These are phyloP conservation scores for Viola pubescens DNA, from an alignment of 441 rosid genomes.

Conservation along the genomic window DNA sequence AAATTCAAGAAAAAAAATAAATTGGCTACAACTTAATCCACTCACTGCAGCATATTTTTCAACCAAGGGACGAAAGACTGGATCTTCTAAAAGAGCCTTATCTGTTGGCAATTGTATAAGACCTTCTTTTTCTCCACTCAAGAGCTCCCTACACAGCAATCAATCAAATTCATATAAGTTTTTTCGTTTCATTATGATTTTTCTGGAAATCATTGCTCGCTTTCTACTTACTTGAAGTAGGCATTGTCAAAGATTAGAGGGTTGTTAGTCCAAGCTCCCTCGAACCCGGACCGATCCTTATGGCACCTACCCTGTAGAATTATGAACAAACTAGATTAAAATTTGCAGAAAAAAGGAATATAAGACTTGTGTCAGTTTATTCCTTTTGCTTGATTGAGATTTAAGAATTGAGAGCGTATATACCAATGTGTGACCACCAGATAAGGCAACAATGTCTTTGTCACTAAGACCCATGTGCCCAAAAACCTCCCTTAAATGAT, in stretches of 20 bases:
- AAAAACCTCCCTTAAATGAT: constrained; percentile 72
- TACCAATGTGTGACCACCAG: constrained; percentile 94
- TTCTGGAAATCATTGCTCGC: neutral
- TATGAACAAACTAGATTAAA: neutral
- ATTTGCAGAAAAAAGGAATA: too few species aligned
- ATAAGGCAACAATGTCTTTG: constrained; percentile 75
- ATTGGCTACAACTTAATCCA: too few species aligned
- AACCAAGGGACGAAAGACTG: constrained; percentile 64
- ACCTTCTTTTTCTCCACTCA: constrained; percentile 74
- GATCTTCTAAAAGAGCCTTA: constrained; percentile 67
- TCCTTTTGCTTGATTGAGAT: too few species aligned
- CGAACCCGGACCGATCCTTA: constrained; percentile 90
- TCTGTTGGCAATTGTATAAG: constrained; percentile 69
- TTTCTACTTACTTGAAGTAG: constrained; percentile 54
- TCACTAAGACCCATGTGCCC: constrained; percentile 74
- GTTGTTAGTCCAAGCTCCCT: constrained; percentile 82
- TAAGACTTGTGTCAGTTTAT: too few species aligned
- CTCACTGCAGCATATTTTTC: constrained; percentile 72
- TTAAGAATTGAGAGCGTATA: too few species aligned
- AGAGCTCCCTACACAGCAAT: constrained; percentile 48
- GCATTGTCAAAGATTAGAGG: constrained; percentile 81
- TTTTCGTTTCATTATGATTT: too few species aligned
- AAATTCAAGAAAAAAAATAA: neutral
- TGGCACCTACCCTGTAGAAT: constrained; percentile 65
- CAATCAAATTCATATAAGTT: neutral